These are phyloP conservation scores for Passalora sequoiae DNA, from an alignment of 2,329 filamentous ascomycete species.

Conservation along the genomic window DNA sequence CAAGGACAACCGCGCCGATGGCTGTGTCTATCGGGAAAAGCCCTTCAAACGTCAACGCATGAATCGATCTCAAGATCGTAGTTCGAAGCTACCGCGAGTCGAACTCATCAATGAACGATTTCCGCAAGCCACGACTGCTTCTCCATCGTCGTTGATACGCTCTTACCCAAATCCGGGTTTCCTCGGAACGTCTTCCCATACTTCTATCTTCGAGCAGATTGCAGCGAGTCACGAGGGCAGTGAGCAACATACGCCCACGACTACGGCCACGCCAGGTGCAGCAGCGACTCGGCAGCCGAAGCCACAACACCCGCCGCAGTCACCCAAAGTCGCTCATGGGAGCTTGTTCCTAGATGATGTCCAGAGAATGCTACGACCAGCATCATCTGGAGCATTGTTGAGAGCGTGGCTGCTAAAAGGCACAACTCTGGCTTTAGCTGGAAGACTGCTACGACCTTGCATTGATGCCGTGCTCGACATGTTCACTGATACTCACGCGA, in stretches of 20 bases:
- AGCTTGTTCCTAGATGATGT: conserved; percentile 22
- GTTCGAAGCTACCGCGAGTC: too few relatives aligned
- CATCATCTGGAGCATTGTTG: conserved; percentile 21
- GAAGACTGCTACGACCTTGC: conserved; percentile 23
- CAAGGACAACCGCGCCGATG: conserved; percentile 17
- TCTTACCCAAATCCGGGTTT: conserved; percentile 34
- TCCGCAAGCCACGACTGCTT: not conserved
- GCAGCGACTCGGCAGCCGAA: too few relatives aligned
- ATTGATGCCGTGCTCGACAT: conserved; percentile 20
- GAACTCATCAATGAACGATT: not conserved
- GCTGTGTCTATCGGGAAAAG: conserved; percentile 27
- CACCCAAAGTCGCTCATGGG: too few relatives aligned
- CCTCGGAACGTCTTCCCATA: conserved; percentile 31
- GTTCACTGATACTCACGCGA: conserved; percentile 2
- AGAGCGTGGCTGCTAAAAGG: conserved; percentile 25
- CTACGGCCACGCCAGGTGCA: not conserved
- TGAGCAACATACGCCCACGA: not conserved
- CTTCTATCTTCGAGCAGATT: conserved; percentile 32
- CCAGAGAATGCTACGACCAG: conserved; percentile 8
- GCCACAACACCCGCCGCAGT: too few relatives aligned
- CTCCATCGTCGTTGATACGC: conserved; percentile 5
- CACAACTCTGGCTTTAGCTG: conserved; percentile 28
- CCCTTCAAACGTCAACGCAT: conserved; percentile 28
- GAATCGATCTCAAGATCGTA: too few relatives aligned
- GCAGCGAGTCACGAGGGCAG: conserved; percentile 15